Base-by-base conservation (phyloP, 768 basidiomycete species). In the Xanthoconium stramineum region DNA sequence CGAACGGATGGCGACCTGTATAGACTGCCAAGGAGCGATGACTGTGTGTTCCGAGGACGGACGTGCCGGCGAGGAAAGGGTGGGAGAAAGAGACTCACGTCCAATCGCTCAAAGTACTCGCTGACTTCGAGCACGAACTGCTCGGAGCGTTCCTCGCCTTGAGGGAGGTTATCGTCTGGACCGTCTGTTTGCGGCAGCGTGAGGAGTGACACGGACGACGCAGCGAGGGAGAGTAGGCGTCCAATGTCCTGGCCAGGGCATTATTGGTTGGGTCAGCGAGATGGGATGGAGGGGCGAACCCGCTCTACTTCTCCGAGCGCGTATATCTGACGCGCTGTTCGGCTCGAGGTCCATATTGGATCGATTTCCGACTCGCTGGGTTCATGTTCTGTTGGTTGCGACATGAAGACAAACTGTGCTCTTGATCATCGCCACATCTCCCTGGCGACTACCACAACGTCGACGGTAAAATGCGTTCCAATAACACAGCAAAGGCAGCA, bases 111-210 rank as follows among this genome's bases (percentile, higher is more conserved):
- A 65, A 91, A 93, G 70, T 91, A 92, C 66, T 91, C 88, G 75
- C 86, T 86, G 50, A 88, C 88, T 74, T 91, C 88, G 40, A 87
- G 77, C 39, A 91, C 90, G 61, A 93, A 91, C 64, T 90, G 87
- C 66, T 92, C 89, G 14, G 88, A 90, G 36, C 90, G 79, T 70
- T 93, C 90, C 57, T 86, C 90, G 39, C 89, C 90, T 63, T 88
- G 85, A 3, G 89, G 89, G 9, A 91, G 78, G 53, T 74, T 77
- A 50, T 88, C 86, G 8, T 82, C 82, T 4, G 84, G 79, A 1
- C 70, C 78, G 65, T 92, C 90, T 5, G 89, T 90, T 70, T 91
- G 90, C 1, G 90, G 90, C n/a, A 93, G 75, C 2, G 90, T 86
- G 47, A 93, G 78, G 49, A 91, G 78, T 8, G 88, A 86, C 55